Base-by-base conservation (phyloP, 2,329 filamentous ascomycete genomes). In the Penicillium digitatum region DNA sequence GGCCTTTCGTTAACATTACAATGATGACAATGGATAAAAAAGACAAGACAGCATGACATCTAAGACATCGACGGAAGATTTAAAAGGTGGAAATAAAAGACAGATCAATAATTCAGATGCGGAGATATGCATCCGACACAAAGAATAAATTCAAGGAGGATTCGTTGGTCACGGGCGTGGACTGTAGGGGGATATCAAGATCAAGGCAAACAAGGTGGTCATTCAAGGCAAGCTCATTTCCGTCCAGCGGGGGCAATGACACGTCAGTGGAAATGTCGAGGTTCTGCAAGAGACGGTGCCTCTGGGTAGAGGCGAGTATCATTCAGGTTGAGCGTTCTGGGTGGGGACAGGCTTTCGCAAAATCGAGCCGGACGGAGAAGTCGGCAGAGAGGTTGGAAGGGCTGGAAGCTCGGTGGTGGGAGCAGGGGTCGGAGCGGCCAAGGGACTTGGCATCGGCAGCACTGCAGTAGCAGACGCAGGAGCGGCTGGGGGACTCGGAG, bases 321-420 rank as follows among this genome's bases (percentile, higher is more conserved):
- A 44, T 51, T 61, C 51, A 57, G n/a, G 54, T 58, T 61, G 62
- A 35, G 48, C 42, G 40, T 55, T 45, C 68, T 82, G 81, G 34
- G 80, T 80, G 6, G 81, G 80, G 38, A 85, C 78, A 26, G 82
- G 81, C 68, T 85, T 84, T 52, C 81, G 78, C 61, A 72, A 76
- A 56, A 82, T 74, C 26, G 75, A 58, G 40, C 46, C 59, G 3
- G 69, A 37, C 73, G 68, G 53, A 71, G 72, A 52, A 64, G 69
- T 50, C 59, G 72, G 46, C 61, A 67, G 57, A 44, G 64, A 66
- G 42, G 64, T 69, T 37, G 79, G 78, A 62, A 81, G 78, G 6
- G 77, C 76, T 60, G 69, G 67, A 12, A 69, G 66, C 8, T 62
- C 61, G 22, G 50, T 76, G 76, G 45, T 78, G 70, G 54, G 79